Conservation (phyloP, 2,329 filamentous ascomycete genomes). For the Pseudocercospora musae region DNA sequence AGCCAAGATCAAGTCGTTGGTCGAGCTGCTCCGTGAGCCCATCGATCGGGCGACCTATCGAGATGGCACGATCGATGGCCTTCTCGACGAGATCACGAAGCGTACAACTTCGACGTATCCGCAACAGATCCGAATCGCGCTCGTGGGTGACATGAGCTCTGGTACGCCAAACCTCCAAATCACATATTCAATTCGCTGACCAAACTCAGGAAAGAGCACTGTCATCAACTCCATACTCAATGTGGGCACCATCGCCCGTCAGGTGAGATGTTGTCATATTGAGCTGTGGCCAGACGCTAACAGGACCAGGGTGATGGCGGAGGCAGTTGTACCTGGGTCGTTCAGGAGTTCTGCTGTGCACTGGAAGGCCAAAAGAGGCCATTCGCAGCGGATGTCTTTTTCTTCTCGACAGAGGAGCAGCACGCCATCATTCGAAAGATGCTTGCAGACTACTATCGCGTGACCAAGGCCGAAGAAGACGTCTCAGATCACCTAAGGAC, state of each 20-base stretch:
- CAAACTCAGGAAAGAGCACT: conserved; percentile 18
- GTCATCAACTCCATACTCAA: conserved; percentile 26
- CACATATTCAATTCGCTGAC: too few relatives aligned
- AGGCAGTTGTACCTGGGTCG: conserved; percentile 21
- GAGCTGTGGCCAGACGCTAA: neutral
- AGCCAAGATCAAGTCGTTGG: too few relatives aligned
- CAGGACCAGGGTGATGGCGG: conserved; percentile 17
- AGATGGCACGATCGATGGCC: conserved; percentile 1
- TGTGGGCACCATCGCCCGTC: conserved; percentile 21
- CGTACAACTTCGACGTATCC: neutral
- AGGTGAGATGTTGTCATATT: too few relatives aligned
- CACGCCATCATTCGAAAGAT: too few relatives aligned
- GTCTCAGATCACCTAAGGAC: too few relatives aligned
- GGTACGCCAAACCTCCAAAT: too few relatives aligned
- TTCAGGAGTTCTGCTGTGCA: conserved; percentile 1
- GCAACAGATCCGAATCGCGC: conserved; percentile 9
- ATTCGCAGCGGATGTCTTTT: too few relatives aligned
- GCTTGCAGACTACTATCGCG: too few relatives aligned
- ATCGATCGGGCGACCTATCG: conserved; percentile 1
- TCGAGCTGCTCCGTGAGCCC: neutral
- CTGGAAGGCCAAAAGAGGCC: too few relatives aligned
- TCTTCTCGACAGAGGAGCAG: too few relatives aligned
- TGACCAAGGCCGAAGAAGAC: too few relatives aligned
- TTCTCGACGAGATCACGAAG: conserved; percentile 4
- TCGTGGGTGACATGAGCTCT: conserved; percentile 20